Conservation (phyloP, 441 rosid genomes). For the Euphorbia corollata region DNA sequence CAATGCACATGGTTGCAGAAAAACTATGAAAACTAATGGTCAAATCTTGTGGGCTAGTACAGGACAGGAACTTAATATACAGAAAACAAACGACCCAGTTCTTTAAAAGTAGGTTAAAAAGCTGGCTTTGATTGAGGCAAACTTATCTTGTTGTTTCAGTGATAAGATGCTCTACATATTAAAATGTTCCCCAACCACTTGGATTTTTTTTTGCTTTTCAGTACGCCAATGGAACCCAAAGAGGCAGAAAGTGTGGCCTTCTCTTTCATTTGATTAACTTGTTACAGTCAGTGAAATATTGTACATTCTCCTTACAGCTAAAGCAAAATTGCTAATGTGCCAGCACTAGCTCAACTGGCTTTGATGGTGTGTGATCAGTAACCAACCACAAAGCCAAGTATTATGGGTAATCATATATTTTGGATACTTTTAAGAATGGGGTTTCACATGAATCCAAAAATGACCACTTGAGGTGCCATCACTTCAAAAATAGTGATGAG, state of each 20-base stretch:
- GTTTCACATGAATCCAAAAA: neutral
- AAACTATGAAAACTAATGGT: neutral
- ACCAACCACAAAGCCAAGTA: neutral
- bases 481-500: neutral
- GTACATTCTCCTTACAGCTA: neutral
- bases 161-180: neutral
- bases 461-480: neutral
- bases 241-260: no score
- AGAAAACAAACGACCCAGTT: neutral
- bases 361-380: neutral
- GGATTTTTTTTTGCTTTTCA: neutral
- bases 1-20: neutral
- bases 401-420: neutral
- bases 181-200: neutral
- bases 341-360: neutral
- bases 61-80: neutral
- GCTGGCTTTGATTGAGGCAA: conserved; percentile 1
- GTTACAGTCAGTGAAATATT: neutral
- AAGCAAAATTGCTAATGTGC: no score
- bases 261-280: neutral
- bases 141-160: neutral
- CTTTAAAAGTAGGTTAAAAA: neutral
- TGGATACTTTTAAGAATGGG: neutral
- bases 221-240: no score
- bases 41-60: neutral